These are phyloP conservation scores for Catharanthus roseus DNA, from an alignment of 257 asterid species.

Conservation along the genomic window DNA sequence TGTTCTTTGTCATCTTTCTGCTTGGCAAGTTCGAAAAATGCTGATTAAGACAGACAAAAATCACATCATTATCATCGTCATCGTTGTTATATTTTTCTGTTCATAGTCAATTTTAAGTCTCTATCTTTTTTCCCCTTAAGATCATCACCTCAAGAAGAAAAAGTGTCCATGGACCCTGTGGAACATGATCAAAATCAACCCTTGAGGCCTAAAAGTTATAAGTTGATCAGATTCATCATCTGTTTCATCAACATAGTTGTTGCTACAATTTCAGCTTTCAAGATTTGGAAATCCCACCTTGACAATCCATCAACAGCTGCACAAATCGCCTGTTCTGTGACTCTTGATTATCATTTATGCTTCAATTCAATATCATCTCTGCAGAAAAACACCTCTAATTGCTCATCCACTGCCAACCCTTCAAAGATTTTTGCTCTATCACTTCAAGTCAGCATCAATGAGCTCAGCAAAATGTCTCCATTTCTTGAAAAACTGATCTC, in stretches of 20 bases:
- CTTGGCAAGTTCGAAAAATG: not conserved
- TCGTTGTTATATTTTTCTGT: not conserved
- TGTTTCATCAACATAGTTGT: conserved; percentile 15
- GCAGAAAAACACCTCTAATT: conserved; percentile 9
- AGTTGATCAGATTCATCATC: conserved; percentile 12
- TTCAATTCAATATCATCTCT: conserved; percentile 17
- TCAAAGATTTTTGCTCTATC: conserved; percentile 25
- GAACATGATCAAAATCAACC: conserved; percentile 15
- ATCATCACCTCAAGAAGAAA: conserved; percentile 3
- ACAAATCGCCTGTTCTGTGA: conserved; percentile 19
- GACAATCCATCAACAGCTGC: conserved; percentile 14
- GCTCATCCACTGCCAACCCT: conserved; percentile 8
- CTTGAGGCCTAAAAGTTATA: conserved; percentile 14
- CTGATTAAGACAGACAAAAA: not conserved
- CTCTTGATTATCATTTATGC: not conserved
- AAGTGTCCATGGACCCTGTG: not conserved
- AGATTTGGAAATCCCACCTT: conserved; percentile 12
- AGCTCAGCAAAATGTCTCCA: conserved; percentile 13
- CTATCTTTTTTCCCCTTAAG: not conserved
- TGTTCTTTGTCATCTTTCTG: no score
- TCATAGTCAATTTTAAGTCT: not conserved
- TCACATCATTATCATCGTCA: not conserved
- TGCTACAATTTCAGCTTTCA: conserved; percentile 10
- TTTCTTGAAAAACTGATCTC: conserved; percentile 12
- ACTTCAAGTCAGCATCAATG: conserved; percentile 18